Base-by-base conservation (phyloP, 2,329 filamentous ascomycete genomes). In the Dactylellina sp. region DNA sequence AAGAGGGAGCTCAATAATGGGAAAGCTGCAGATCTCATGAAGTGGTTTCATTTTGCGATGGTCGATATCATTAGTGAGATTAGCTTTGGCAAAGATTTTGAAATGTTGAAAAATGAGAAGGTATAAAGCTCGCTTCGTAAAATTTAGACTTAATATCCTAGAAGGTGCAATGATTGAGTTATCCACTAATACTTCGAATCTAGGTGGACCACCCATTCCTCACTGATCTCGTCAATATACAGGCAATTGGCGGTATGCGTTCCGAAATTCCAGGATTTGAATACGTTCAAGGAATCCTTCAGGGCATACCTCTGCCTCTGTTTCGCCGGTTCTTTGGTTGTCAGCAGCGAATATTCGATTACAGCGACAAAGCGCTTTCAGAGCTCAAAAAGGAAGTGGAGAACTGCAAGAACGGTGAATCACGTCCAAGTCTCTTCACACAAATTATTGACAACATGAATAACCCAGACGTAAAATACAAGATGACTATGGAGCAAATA, bases 101-200 rank as follows among this genome's bases (percentile, higher is more conserved):
- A 25, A 16, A 44, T 52, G 57, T 6, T 71, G 18, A 44, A 71
- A 16, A 47, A 63, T 35, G 66, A 59, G 46, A 37, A 35, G 12
- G 53, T 60, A n/a, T n/a, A n/a, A n/a, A n/a, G n/a, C n/a, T n/a
- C n/a, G n/a, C n/a, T n/a, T n/a, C n/a, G n/a, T n/a, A n/a, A n/a
- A n/a, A n/a, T n/a, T n/a, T n/a, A n/a, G n/a, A n/a, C n/a, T n/a
- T n/a, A n/a, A n/a, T n/a, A n/a, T n/a, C n/a, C n/a, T n/a, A n/a
- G n/a, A n/a, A n/a, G n/a, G n/a, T n/a, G n/a, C n/a, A n/a, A n/a
- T n/a, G n/a, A n/a, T n/a, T n/a, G n/a, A n/a, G n/a, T n/a, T n/a
- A n/a, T n/a, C n/a, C n/a, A n/a, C n/a, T n/a, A n/a, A n/a, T n/a
- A n/a, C n/a, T n/a, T n/a, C n/a, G n/a, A n/a, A n/a, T n/a, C n/a